Percentiles rank a stretch among this genome's conserved stretches.
phyloP scores from a whole-genome alignment of 2,329 filamentous ascomycete genomes.

The Dothideomycetes sp. region DNA sequence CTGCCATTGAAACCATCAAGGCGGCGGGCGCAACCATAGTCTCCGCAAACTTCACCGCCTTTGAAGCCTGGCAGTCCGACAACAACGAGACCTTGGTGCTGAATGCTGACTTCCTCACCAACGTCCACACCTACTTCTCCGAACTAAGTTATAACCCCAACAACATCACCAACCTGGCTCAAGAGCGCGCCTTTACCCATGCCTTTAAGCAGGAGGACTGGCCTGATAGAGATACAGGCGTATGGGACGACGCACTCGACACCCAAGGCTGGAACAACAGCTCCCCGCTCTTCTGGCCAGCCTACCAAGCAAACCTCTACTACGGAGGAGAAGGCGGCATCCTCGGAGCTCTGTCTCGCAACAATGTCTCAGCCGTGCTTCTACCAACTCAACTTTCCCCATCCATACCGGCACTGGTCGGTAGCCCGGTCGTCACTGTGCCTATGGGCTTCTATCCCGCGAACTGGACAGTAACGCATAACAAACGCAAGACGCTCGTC shows the following conservation, averaged over 20 bases:
- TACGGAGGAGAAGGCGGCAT: conserved; percentile 50
- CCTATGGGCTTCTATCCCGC: conserved; percentile 48
- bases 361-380: conserved; percentile 51
- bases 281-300: conserved; percentile 44
- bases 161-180: conserved; percentile 39
- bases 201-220: conserved; percentile 44
- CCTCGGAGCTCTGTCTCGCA: conserved; percentile 45
- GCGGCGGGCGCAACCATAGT: conserved; percentile 50
- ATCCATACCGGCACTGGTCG: conserved; percentile 43
- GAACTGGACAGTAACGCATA: conserved; percentile 35
- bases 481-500: conserved; percentile 41
- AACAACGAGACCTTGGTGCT: conserved; percentile 36
- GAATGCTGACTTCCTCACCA: conserved; percentile 47
- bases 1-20: conserved; percentile 40
- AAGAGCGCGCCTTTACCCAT: conserved; percentile 47
- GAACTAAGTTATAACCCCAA: conserved; percentile 48
- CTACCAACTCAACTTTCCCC: conserved; percentile 43
- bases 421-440: conserved; percentile 51
- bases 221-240: conserved; percentile 46
- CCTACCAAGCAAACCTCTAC: conserved; percentile 42
- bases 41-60: conserved; percentile 48
- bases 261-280: conserved; percentile 45
- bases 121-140: conserved; percentile 46
- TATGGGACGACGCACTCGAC: conserved; percentile 43
- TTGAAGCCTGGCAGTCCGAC: conserved; percentile 31